Evolutionary conservation across 2,329 filamentous ascomycete genomes (phyloP).

Genomic region (Thermochaetoides dissita): DNA sequence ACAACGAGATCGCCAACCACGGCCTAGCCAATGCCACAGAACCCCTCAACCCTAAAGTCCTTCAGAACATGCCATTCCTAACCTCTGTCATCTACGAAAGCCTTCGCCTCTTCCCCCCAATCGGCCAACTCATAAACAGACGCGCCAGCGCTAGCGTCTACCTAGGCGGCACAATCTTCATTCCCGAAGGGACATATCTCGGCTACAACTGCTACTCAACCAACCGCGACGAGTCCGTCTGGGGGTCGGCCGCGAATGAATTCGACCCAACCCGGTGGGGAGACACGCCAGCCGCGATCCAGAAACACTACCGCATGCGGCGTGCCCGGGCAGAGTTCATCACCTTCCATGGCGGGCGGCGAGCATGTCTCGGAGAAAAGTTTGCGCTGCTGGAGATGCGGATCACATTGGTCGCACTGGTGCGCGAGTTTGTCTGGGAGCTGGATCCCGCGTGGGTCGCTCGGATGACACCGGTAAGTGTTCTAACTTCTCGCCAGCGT

Average conservation of each 20-base stretch:
- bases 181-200: conserved; percentile 9
- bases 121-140: conserved; percentile 35
- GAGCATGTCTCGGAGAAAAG: conserved; percentile 10
- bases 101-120: conserved; percentile 34
- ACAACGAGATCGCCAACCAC: conserved; percentile 2
- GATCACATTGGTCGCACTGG: conserved; percentile 6
- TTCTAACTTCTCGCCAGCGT: too few relatives aligned
- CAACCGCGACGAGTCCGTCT: conserved; percentile 6
- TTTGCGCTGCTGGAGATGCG: conserved; percentile 10
- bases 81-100: conserved; percentile 31
- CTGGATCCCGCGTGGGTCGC: conserved; percentile 9
- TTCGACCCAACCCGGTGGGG: conserved; percentile 10
- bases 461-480: conserved; percentile 9
- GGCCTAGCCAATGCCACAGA: background rate
- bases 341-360: conserved; percentile 10
- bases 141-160: conserved; percentile 6
- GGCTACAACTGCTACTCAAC: conserved; percentile 13
- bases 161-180: conserved; percentile 6
- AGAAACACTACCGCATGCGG: conserved; percentile 9
- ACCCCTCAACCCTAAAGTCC: conserved; percentile 7
- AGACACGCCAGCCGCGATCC: conserved; percentile 2
- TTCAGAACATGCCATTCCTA: conserved; percentile 26
- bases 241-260: conserved; percentile 6
- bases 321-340: conserved; percentile 10
- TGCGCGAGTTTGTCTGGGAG: conserved; percentile 4